phyloP scores from a whole-genome alignment of 495 filamentous ascomycete species.

The Durotheca rogersii region DNA sequence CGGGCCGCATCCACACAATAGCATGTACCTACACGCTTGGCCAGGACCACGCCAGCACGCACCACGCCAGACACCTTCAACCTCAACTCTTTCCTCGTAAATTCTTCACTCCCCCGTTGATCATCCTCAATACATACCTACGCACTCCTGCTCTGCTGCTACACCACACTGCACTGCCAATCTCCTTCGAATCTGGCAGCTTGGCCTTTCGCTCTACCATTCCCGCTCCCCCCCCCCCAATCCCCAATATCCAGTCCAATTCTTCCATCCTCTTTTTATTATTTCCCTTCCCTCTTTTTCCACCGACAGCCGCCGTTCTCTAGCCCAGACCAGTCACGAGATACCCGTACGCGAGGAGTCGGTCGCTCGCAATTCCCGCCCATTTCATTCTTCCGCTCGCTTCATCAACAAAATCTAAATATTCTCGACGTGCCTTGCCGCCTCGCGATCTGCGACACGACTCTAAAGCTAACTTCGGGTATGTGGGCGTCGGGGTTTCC shows the following conservation, averaged over 20 bases:
- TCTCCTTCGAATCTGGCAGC: conserved; percentile 29
- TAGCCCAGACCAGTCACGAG: conserved; percentile 19
- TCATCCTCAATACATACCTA: neutral
- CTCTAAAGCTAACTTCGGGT: conserved; percentile 20
- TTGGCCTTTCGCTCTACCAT: conserved; percentile 17
- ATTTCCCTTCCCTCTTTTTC: conserved; percentile 6
- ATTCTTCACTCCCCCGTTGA: conserved; percentile 23
- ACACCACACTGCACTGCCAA: neutral
- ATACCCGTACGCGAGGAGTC: conserved; percentile 21
- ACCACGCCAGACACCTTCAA: no score
- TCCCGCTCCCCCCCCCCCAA: neutral
- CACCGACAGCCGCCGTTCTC: conserved; percentile 25
- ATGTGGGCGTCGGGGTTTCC: conserved; percentile 18
- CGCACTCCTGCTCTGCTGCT: neutral
- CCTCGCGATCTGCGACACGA: conserved; percentile 22
- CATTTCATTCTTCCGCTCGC: conserved; percentile 24
- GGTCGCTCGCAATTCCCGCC: neutral
- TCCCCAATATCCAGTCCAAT: no score
- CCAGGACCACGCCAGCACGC: neutral
- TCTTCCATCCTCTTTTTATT: conserved; percentile 7
- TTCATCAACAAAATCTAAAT: conserved; percentile 15
- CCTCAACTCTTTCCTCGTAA: conserved; percentile 23
- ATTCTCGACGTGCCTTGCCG: no score
- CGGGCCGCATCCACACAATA: conserved; percentile 28
- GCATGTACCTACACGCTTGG: neutral